Percentiles rank a stretch among this genome's conserved stretches.
Evolutionary conservation across 2,329 filamentous ascomycete genomes (phyloP).

Genomic region (Trichoderma polysporum): DNA sequence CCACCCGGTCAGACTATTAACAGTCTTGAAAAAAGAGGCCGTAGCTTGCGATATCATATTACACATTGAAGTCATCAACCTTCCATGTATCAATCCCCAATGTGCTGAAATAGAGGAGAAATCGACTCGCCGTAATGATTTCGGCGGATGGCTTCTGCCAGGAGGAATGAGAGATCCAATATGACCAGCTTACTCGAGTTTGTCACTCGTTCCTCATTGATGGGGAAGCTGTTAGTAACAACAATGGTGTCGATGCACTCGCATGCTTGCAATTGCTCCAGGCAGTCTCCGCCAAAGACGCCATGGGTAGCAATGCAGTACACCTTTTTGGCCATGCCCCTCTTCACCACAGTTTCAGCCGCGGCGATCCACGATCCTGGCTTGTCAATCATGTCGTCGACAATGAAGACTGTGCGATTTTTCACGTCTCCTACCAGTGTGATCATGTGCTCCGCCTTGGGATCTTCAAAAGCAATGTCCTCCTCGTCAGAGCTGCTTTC

Average conservation of each 20-base stretch:
- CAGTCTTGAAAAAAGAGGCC: background rate
- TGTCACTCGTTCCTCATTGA: conserved; percentile 69
- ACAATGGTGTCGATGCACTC: conserved; percentile 92
- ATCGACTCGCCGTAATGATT: conserved; percentile 95
- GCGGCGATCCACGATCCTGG: conserved; percentile 95
- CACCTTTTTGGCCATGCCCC: conserved; percentile 85
- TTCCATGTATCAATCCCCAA: conserved; percentile 46
- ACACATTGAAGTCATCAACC: background rate
- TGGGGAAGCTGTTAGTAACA: conserved; percentile 96
- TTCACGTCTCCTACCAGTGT: conserved; percentile 95
- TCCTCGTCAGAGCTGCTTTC: conserved; percentile 86
- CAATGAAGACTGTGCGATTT: conserved; percentile 84
- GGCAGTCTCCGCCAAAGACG: conserved; percentile 84
- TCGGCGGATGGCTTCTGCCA: conserved; percentile 89
- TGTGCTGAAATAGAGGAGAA: conserved; percentile 66
- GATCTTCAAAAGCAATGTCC: conserved; percentile 80
- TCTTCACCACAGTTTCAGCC: conserved; percentile 93
- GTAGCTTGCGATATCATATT: conserved; percentile 1
- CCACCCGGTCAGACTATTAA: conserved; percentile 11
- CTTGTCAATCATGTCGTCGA: conserved; percentile 99
- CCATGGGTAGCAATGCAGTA: conserved; percentile 98
- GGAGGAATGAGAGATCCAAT: conserved; percentile 81
- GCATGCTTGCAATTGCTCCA: conserved; percentile 87
- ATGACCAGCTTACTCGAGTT: conserved; percentile 81
- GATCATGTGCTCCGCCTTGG: conserved; percentile 87